phyloP scores from a whole-genome alignment of 2,329 filamentous ascomycete genomes.

The Penicillium decumbens region DNA sequence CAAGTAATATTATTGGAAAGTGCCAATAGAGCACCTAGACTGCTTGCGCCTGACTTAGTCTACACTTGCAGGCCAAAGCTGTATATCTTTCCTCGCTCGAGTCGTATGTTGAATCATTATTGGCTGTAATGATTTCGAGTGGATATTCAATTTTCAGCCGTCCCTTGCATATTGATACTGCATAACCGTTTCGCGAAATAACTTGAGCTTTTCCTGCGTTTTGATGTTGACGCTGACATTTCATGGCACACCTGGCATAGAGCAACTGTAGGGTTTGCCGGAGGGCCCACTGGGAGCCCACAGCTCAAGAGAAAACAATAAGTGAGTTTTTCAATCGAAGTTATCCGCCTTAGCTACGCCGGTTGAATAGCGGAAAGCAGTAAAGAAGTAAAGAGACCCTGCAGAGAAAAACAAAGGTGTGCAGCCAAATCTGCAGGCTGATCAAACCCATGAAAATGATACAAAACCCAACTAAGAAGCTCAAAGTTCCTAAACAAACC shows the following conservation, averaged over 20 bases:
- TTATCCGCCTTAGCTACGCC: too few species aligned
- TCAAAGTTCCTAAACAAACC: too few species aligned
- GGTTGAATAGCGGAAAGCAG: too few species aligned
- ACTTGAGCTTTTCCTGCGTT: neutral
- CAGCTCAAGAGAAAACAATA: too few species aligned
- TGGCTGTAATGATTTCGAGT: neutral
- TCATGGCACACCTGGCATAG: neutral
- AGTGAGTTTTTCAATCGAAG: too few species aligned
- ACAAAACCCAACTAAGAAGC: too few species aligned
- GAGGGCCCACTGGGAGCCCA: neutral
- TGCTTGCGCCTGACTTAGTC: neutral
- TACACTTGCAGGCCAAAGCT: neutral
- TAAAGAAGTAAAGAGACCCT: too few species aligned
- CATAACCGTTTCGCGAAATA: neutral
- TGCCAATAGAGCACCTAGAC: slow-evolving; percentile 1
- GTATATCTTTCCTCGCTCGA: neutral
- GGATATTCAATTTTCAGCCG: slow-evolving; percentile 11
- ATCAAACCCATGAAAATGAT: too few species aligned
- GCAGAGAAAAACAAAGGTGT: too few species aligned
- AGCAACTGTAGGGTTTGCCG: neutral
- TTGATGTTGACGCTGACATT: neutral
- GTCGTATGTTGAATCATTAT: neutral
- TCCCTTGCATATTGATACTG: slow-evolving; percentile 10
- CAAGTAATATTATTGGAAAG: slow-evolving; percentile 18
- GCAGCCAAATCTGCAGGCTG: too few species aligned